Evolutionary conservation across 2,329 filamentous ascomycete genomes (phyloP).

Genomic region (Penicillium sp.): DNA sequence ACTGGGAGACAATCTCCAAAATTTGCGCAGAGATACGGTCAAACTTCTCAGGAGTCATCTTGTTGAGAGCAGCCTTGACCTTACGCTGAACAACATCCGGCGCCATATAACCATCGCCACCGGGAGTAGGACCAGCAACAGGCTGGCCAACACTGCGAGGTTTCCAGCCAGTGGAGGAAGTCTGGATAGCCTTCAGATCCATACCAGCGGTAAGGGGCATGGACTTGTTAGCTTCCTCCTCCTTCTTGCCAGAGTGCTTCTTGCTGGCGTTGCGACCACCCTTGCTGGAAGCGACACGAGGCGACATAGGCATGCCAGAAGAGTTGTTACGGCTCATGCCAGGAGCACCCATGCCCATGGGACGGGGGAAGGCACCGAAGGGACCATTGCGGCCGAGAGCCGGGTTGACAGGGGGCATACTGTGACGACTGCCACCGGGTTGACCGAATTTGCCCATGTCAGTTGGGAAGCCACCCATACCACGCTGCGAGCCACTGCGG

Average conservation of each 20-base stretch:
- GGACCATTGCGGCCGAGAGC: slow-evolving; percentile 56
- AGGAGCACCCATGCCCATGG: slow-evolving; percentile 65
- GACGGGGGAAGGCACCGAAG: slow-evolving; percentile 66
- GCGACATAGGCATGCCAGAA: slow-evolving; percentile 69
- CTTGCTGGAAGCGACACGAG: slow-evolving; percentile 62
- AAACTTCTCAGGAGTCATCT: slow-evolving; percentile 99
- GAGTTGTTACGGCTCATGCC: slow-evolving; percentile 69
- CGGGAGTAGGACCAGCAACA: slow-evolving; percentile 52
- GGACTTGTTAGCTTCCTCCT: slow-evolving; percentile 73
- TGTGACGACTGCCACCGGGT: slow-evolving; percentile 50
- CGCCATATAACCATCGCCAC: slow-evolving; percentile 68
- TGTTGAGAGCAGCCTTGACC: slow-evolving; percentile 98
- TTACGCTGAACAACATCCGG: slow-evolving; percentile 96
- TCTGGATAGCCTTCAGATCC: slow-evolving; percentile 78
- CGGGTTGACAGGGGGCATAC: slow-evolving; percentile 75
- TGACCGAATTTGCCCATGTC: slow-evolving; percentile 72
- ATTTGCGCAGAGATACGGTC: slow-evolving; percentile 95
- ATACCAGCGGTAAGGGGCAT: slow-evolving; percentile 89
- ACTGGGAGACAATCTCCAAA: slow-evolving; percentile 87
- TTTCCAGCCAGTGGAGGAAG: slow-evolving; percentile 84
- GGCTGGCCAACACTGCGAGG: slow-evolving; percentile 68
- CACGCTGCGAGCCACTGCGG: slow-evolving; percentile 55
- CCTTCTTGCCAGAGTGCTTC: slow-evolving; percentile 58
- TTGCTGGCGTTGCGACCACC: slow-evolving; percentile 33
- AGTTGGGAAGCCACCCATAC: slow-evolving; percentile 51